Evolutionary conservation across 768 basidiomycete species (phyloP).

Genomic region (Aureoboletus auriporus): DNA sequence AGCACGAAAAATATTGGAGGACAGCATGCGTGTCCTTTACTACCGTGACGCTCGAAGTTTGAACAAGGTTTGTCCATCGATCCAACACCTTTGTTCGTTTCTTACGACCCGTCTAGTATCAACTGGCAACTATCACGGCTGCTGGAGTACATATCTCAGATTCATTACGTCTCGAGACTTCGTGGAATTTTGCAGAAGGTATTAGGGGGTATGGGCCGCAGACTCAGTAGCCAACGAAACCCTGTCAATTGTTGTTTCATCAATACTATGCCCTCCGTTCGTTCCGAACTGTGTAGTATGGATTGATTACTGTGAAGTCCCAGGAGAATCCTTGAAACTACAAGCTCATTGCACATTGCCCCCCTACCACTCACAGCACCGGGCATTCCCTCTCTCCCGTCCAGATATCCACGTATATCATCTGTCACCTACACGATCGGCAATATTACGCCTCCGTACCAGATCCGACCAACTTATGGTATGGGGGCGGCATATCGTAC

Average conservation of each 20-base stretch:
- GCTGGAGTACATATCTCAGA: constrained; percentile 78
- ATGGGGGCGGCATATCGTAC: constrained; percentile 26
- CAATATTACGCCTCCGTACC: not conserved
- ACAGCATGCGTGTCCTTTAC: constrained; percentile 89
- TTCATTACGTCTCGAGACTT: constrained; percentile 67
- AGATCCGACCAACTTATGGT: constrained; percentile 12
- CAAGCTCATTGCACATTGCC: not conserved
- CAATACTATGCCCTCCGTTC: not conserved
- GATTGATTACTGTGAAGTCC: not conserved
- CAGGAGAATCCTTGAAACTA: not conserved
- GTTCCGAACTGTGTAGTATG: not conserved
- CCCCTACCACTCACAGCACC: no score
- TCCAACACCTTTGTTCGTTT: not conserved
- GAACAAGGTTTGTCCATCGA: constrained; percentile 68
- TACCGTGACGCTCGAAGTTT: constrained; percentile 95
- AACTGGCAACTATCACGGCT: constrained; percentile 86
- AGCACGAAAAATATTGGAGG: constrained; percentile 72
- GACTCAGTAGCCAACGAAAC: constrained; percentile 53
- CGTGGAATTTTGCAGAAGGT: constrained; percentile 91
- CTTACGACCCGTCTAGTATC: constrained; percentile 57
- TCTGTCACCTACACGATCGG: not conserved
- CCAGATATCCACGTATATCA: not conserved
- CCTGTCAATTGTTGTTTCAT: constrained; percentile 6
- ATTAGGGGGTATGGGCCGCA: constrained; percentile 90
- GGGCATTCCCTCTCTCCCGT: no score